Conservation (phyloP, 306 rosid species). For the Delonix regia region DNA sequence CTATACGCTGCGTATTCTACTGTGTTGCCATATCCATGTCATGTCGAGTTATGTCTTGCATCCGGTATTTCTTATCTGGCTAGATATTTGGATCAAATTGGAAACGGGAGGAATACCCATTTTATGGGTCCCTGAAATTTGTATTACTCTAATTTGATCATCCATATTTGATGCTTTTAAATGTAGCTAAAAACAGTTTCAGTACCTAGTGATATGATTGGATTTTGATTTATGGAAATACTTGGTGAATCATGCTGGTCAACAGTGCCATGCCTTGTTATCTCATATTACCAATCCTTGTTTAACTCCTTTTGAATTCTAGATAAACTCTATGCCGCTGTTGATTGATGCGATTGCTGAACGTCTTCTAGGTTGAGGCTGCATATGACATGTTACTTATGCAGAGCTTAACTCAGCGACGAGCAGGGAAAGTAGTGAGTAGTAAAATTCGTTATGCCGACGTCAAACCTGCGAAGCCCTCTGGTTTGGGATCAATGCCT, state of each 20-base stretch:
- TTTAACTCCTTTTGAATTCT: constrained; percentile 21
- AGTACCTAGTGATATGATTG: neutral
- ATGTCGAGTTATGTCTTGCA: neutral
- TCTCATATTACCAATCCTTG: neutral
- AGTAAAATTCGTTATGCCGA: constrained; percentile 89
- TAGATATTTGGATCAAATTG: neutral
- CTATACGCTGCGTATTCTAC: neutral
- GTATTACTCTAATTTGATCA: neutral
- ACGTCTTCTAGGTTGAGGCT: constrained; percentile 74
- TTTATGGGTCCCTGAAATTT: neutral
- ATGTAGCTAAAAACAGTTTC: neutral
- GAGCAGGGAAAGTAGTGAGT: constrained; percentile 83
- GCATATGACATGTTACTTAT: constrained; percentile 98
- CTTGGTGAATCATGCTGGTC: neutral
- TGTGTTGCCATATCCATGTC: neutral
- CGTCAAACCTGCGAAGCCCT: constrained; percentile 74
- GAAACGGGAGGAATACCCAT: neutral
- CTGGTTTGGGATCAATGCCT: constrained; percentile 63
- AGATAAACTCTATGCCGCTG: constrained; percentile 6
- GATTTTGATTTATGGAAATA: constrained; percentile 1
- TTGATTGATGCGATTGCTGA: constrained; percentile 30
- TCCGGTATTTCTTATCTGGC: neutral
- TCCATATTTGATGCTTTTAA: neutral
- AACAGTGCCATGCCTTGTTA: neutral
- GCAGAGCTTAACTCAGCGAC: constrained; percentile 91